Percentiles rank a stretch among this genome's conserved stretches.
Evolutionary conservation across 78 protist species (phyloP).

Genomic region (Acrasis kona): DNA sequence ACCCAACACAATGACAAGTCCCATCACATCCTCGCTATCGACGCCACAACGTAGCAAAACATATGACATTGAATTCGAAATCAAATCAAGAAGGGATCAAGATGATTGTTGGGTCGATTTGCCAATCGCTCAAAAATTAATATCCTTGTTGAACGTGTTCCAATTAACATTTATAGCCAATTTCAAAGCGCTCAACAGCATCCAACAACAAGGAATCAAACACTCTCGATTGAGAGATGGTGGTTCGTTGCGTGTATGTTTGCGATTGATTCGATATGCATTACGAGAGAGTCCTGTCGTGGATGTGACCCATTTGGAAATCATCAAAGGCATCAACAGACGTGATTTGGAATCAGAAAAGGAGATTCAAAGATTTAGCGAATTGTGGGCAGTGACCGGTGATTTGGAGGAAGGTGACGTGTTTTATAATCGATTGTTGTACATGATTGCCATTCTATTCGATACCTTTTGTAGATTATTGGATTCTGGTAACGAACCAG

Average conservation of each 20-base stretch:
- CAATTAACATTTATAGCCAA: not conserved
- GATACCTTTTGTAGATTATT: too few species aligned
- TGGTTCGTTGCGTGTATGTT: not conserved
- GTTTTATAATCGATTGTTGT: not conserved
- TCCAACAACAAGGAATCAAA: not conserved
- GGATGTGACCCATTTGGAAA: not conserved
- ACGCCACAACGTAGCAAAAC: too few species aligned
- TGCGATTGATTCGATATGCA: not conserved
- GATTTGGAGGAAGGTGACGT: not conserved
- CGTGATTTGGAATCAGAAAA: not conserved
- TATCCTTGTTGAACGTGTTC: not conserved
- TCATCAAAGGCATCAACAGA: not conserved
- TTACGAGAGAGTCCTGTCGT: not conserved
- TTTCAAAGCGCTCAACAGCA: not conserved
- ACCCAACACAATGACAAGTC: not conserved
- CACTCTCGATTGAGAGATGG: slow-evolving; percentile 5
- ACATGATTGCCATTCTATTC: too few species aligned
- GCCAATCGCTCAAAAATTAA: not conserved
- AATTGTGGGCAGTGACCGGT: slow-evolving; percentile 4
- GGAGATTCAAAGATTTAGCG: not conserved
- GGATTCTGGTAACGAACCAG: too few species aligned
- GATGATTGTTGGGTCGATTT: slow-evolving; percentile 2
- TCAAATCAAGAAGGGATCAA: not conserved
- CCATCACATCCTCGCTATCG: not conserved
- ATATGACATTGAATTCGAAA: not conserved